Conservation (phyloP, 495 filamentous ascomycete genomes). For the Aspergillus sclerotiicarbonarius region DNA sequence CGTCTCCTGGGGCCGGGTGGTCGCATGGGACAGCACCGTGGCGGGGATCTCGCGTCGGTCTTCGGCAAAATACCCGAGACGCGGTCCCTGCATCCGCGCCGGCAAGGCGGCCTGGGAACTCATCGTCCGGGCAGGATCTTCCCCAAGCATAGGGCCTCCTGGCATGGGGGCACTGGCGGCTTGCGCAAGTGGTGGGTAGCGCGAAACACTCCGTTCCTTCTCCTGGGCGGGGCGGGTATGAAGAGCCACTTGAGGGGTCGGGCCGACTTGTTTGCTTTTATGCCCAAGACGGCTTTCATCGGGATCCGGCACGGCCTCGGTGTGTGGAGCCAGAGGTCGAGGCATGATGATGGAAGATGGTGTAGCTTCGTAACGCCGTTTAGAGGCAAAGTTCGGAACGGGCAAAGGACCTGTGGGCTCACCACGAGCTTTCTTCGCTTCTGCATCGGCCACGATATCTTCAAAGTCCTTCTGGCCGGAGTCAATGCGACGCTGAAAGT, state of each 20-base stretch:
- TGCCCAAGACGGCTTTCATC: slow-evolving; percentile 51
- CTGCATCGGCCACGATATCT: slow-evolving; percentile 64
- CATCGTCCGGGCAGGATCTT: slow-evolving; percentile 33
- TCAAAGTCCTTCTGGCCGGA: slow-evolving; percentile 67
- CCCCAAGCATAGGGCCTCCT: slow-evolving; percentile 25
- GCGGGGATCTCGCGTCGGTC: slow-evolving; percentile 43
- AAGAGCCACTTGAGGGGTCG: slow-evolving; percentile 34
- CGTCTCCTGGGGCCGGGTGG: slow-evolving; percentile 29
- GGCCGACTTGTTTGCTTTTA: slow-evolving; percentile 39
- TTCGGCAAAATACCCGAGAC: slow-evolving; percentile 43
- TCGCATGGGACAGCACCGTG: slow-evolving; percentile 26
- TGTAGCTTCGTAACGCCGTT: slow-evolving; percentile 55
- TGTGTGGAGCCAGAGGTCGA: slow-evolving; percentile 59
- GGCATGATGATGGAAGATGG: slow-evolving; percentile 57
- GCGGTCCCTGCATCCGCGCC: slow-evolving; percentile 37
- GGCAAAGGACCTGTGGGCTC: slow-evolving; percentile 70
- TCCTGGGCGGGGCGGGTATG: slow-evolving; percentile 33
- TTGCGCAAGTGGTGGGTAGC: slow-evolving; percentile 46
- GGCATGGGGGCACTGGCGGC: slow-evolving; percentile 36
- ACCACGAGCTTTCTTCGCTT: slow-evolving; percentile 64
- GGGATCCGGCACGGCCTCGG: slow-evolving; percentile 48
- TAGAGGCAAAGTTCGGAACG: slow-evolving; percentile 56
- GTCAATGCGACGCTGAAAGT: slow-evolving; percentile 76
- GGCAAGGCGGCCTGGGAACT: slow-evolving; percentile 27
- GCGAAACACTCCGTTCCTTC: slow-evolving; percentile 34